Evolutionary conservation across 306 rosid species (phyloP).

Genomic region (Senna tora): DNA sequence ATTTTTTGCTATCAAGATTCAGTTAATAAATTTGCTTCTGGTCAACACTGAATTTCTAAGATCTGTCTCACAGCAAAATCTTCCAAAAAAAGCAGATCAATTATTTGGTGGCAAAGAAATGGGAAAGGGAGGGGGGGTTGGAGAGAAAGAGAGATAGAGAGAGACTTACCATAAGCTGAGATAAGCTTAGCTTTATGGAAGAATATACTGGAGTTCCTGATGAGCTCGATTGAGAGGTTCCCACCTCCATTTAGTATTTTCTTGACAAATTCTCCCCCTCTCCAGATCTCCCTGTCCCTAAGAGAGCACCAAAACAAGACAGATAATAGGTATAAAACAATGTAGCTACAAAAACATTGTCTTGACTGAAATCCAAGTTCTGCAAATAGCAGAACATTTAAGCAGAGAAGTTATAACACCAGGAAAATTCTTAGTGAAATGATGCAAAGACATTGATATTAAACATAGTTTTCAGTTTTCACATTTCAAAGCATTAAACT

Average conservation of each 20-base stretch:
- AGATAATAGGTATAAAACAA: constrained; percentile 33
- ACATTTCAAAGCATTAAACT: not conserved
- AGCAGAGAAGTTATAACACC: not conserved
- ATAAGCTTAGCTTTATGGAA: constrained; percentile 82
- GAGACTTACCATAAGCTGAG: constrained; percentile 86
- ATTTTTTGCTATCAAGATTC: not conserved
- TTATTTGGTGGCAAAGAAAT: not conserved
- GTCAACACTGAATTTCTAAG: not conserved
- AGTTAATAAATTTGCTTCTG: constrained; percentile 1
- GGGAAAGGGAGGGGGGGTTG: too few species aligned
- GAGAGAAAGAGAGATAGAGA: too few species aligned
- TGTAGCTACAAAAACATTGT: not conserved
- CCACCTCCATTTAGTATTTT: constrained; percentile 94
- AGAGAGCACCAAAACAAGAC: constrained; percentile 32
- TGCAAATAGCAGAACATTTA: constrained; percentile 13
- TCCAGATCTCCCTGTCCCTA: constrained; percentile 56
- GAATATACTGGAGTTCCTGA: constrained; percentile 48
- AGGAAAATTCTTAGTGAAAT: constrained; percentile 16
- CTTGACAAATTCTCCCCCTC: constrained; percentile 60
- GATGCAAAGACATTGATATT: constrained; percentile 1
- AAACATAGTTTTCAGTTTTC: not conserved
- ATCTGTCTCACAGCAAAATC: constrained; percentile 2
- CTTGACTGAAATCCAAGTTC: constrained; percentile 4
- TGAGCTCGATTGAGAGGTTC: constrained; percentile 68
- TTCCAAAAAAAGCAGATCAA: not conserved